Evolutionary conservation across 129 eudicot genomes (phyloP), one percentile per base, ranked within the genome.

Genomic region (Escallonia rubra): DNA sequence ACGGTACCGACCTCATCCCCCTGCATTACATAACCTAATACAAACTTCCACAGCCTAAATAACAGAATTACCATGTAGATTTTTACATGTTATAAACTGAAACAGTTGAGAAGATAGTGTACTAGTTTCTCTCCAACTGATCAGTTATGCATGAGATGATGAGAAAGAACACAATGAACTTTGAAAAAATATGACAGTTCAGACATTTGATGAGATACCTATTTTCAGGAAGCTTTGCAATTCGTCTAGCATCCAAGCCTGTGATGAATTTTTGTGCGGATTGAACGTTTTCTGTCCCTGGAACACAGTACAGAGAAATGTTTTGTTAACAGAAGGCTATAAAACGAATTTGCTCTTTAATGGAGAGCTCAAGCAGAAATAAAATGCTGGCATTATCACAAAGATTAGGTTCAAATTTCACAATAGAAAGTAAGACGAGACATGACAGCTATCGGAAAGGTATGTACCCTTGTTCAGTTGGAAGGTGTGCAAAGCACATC

Each of bases 211-310:
- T 43, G 51, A 59, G 10, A 41, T 72, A 86, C 99, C 99, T 94
- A 72, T 80, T 69, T 61, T 94, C 99, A 38, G 99, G 81, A 69
- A 82, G 87, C 86, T 94, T 94, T 47, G 99, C 72, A 68, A 94
- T 81, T 65, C 99, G 81, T 78, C 99, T 78, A 14, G 99, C 99
- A 73, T 94, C 99, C 80, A 94, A 87, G n/a, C 99, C 99, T 5
- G 99, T 86, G 45, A 90, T 85, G 64, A 71, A 94, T 39, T 90
- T 94, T 53, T 94, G 99, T 55, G 99, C 95, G 43, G 96, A 81
- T 72, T 89, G 96, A 68, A 94, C 88, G 78, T 94, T 78, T 64
- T 94, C 97, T 11, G 83, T 38, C 34, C 97, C 99, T 94, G 86
- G 12, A 82, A 40, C 61, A 61, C 23, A 55, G 43, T 1, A 55